phyloP scores from a whole-genome alignment of 345 rosid species.

The Capsella bursapastoris region DNA sequence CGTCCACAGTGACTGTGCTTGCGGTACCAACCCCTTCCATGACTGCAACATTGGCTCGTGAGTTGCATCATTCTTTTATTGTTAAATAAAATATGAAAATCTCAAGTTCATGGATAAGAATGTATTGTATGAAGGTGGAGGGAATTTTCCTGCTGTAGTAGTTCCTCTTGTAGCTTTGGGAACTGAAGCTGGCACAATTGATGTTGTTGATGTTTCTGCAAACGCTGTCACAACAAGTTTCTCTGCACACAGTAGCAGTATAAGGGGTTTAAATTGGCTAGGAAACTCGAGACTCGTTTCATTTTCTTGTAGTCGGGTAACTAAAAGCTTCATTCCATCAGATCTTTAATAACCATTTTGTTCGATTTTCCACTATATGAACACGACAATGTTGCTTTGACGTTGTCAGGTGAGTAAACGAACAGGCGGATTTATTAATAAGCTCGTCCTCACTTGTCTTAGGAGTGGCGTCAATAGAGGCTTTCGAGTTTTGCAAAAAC shows the following conservation, averaged over 20 bases:
- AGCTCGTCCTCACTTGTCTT: slow-evolving; percentile 79
- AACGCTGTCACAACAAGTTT: slow-evolving; percentile 79
- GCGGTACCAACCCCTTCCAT: slow-evolving; percentile 89
- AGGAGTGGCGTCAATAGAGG: slow-evolving; percentile 82
- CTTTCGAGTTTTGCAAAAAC: slow-evolving; percentile 80
- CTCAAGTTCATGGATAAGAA: slow-evolving; percentile 34
- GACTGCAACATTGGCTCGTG: slow-evolving; percentile 85
- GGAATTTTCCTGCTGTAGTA: slow-evolving; percentile 76
- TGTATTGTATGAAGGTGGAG: slow-evolving; percentile 66
- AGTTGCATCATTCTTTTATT: slow-evolving; percentile 38
- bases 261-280: slow-evolving; percentile 88
- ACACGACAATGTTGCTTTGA: slow-evolving; percentile 13
- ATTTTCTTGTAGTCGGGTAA: slow-evolving; percentile 69
- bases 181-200: slow-evolving; percentile 78
- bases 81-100: background rate
- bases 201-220: slow-evolving; percentile 86
- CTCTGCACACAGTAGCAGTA: slow-evolving; percentile 67
- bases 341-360: background rate
- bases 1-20: slow-evolving; percentile 78
- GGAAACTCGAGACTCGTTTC: slow-evolving; percentile 94
- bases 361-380: background rate
- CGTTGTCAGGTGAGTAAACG: slow-evolving; percentile 70
- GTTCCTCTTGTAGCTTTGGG: slow-evolving; percentile 94
- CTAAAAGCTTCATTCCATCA: background rate
- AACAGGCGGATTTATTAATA: slow-evolving; percentile 78